A percentile compares a stretch with the other conserved stretches of the same genome.
Evolutionary conservation across 208 protist species (phyloP).

Genomic region (Leptomonas pyrrhocoris): DNA sequence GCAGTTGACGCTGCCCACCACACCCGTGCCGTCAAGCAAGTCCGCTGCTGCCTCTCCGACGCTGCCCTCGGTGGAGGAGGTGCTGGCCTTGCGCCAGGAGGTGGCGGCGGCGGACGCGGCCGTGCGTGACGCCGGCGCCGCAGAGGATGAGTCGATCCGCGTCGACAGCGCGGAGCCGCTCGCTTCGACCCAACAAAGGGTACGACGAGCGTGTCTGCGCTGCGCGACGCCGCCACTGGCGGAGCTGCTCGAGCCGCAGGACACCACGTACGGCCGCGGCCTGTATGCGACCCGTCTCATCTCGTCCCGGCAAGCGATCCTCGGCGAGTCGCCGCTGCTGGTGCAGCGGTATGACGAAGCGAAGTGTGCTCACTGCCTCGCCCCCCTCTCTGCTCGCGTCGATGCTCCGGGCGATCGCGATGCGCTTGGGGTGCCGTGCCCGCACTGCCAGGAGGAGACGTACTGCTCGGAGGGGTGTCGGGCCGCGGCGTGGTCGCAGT

Average conservation of each 20-base stretch:
- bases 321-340: conserved; percentile 64
- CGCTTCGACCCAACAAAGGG: neutral
- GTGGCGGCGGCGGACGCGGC: conserved; percentile 2
- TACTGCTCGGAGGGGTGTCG: conserved; percentile 78
- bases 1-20: neutral
- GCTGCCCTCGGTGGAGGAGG: conserved; percentile 19
- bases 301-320: conserved; percentile 42
- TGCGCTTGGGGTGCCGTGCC: conserved; percentile 41
- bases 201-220: conserved; percentile 28
- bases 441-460: conserved; percentile 56
- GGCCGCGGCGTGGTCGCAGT: conserved; percentile 71
- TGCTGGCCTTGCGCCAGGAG: conserved; percentile 20
- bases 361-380: conserved; percentile 81
- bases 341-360: conserved; percentile 55
- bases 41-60: neutral
- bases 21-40: neutral
- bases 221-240: conserved; percentile 37
- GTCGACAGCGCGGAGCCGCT: conserved; percentile 22
- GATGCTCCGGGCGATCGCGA: neutral
- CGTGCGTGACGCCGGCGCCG: neutral
- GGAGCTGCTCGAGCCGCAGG: conserved; percentile 64
- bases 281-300: conserved; percentile 67
- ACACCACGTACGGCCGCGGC: conserved; percentile 65
- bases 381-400: conserved; percentile 20
- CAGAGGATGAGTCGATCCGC: conserved; percentile 27